Evolutionary conservation across 352 stramenopile genomes (phyloP).

Genomic region (Globisporangium yorkense): DNA sequence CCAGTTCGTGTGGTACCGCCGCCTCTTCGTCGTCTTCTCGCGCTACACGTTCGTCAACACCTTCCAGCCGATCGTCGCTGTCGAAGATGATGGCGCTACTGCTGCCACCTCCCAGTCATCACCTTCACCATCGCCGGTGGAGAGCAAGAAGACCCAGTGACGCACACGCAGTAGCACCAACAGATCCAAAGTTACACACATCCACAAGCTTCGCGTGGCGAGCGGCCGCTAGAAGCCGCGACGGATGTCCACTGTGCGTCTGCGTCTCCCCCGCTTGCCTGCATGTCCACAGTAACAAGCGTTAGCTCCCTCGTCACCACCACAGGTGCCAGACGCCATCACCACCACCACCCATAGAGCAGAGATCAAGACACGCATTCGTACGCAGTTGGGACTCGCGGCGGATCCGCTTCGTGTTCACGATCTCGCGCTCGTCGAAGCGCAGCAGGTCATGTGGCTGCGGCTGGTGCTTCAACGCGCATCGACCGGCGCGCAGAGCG

Average conservation of each 20-base stretch:
- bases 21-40: constrained; percentile 94
- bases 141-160: constrained; percentile 28
- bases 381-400: constrained; percentile 8
- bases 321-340: too few species aligned
- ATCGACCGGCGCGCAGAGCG: constrained; percentile 32
- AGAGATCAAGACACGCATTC: background rate
- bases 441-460: constrained; percentile 1
- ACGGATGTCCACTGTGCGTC: constrained; percentile 36
- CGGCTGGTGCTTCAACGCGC: constrained; percentile 28
- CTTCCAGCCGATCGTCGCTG: constrained; percentile 36
- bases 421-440: constrained; percentile 22
- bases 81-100: background rate
- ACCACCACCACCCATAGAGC: too few species aligned
- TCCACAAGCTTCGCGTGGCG: background rate
- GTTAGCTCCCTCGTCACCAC: background rate
- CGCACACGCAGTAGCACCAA: background rate
- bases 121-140: background rate
- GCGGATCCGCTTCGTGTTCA: constrained; percentile 12
- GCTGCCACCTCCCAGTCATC: too few species aligned
- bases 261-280: constrained; percentile 23
- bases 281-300: background rate
- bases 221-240: constrained; percentile 26
- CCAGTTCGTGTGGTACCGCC: constrained; percentile 97
- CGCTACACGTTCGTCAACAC: constrained; percentile 95
- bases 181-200: background rate